Evolutionary conservation across 1,139 yeast genomes (phyloP).

Genomic region (Yamadazyma diddensiae): DNA sequence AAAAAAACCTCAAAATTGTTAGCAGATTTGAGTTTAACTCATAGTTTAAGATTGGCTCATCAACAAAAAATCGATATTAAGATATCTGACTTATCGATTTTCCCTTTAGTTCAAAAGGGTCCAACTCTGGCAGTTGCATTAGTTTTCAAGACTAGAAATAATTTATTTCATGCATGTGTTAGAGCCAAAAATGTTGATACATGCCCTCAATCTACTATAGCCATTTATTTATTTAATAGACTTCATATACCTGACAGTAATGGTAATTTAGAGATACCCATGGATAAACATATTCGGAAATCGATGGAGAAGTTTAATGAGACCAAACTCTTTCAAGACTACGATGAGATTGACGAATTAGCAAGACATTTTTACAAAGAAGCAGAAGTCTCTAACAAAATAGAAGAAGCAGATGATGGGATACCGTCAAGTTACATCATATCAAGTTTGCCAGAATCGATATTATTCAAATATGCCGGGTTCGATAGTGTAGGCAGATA

Average conservation of each 20-base stretch:
- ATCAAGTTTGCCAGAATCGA: conserved; percentile 15
- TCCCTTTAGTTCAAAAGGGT: conserved; percentile 13
- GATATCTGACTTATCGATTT: conserved; percentile 20
- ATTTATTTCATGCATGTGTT: conserved; percentile 22
- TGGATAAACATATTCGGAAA: conserved; percentile 8
- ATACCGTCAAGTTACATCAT: conserved; percentile 14
- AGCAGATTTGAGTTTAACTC: conserved; percentile 27
- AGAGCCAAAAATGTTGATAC: conserved; percentile 26
- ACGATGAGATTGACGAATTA: conserved; percentile 14
- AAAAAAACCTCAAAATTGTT: too few species aligned
- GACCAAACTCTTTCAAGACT: conserved; percentile 25
- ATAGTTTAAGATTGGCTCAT: conserved; percentile 20
- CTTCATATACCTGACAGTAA: conserved; percentile 26
- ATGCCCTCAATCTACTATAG: conserved; percentile 30
- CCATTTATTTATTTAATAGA: conserved; percentile 28
- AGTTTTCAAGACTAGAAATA: conserved; percentile 10
- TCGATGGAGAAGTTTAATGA: conserved; percentile 16
- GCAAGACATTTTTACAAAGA: too few species aligned
- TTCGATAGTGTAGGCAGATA: conserved; percentile 21
- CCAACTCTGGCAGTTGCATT: conserved; percentile 10
- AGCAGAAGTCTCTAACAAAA: background rate
- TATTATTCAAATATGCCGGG: conserved; percentile 24
- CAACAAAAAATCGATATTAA: conserved; percentile 24
- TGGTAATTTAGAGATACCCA: conserved; percentile 7
- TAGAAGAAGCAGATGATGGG: background rate